Evolutionary conservation across 495 filamentous ascomycete species (phyloP).

Genomic region (Apodospora peruviana): DNA sequence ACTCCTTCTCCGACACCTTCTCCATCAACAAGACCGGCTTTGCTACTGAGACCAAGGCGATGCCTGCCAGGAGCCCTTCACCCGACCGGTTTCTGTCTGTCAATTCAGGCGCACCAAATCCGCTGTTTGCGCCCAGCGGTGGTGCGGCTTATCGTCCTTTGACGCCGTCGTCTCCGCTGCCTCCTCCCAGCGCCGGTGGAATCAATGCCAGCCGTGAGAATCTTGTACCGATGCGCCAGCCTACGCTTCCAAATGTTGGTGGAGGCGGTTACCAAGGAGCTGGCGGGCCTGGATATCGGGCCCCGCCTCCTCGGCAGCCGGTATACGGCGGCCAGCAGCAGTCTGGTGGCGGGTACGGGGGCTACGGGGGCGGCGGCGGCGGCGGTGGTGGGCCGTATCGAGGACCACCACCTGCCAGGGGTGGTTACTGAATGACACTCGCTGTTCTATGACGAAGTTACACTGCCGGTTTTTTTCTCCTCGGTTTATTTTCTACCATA

Average conservation of each 20-base stretch:
- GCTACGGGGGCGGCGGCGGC: neutral
- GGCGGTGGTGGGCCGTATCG: neutral
- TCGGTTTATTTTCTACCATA: no score
- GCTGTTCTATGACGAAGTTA: neutral
- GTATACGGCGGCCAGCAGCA: neutral
- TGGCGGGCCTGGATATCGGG: slow-evolving; percentile 6
- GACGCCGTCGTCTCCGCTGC: slow-evolving; percentile 21
- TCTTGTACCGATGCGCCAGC: slow-evolving; percentile 16
- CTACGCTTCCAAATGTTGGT: slow-evolving; percentile 24
- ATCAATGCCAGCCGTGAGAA: slow-evolving; percentile 24
- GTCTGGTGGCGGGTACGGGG: neutral
- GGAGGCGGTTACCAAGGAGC: slow-evolving; percentile 7
- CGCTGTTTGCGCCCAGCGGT: slow-evolving; percentile 10
- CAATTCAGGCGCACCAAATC: slow-evolving; percentile 7
- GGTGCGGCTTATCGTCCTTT: slow-evolving; percentile 19
- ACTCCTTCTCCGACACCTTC: slow-evolving; percentile 17
- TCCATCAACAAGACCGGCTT: slow-evolving; percentile 24
- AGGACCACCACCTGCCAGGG: neutral
- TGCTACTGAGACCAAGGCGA: slow-evolving; percentile 16
- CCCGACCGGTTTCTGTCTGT: slow-evolving; percentile 16
- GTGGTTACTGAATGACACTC: neutral
- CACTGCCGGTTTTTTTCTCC: no score
- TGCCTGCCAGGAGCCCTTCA: slow-evolving; percentile 13
- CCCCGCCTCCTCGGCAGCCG: neutral
- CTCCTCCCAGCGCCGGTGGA: neutral